Percentiles rank a stretch among this genome's conserved stretches.
phyloP scores from a whole-genome alignment of 2,329 filamentous ascomycete species.

The Sclerotinia sclerotiorum region DNA sequence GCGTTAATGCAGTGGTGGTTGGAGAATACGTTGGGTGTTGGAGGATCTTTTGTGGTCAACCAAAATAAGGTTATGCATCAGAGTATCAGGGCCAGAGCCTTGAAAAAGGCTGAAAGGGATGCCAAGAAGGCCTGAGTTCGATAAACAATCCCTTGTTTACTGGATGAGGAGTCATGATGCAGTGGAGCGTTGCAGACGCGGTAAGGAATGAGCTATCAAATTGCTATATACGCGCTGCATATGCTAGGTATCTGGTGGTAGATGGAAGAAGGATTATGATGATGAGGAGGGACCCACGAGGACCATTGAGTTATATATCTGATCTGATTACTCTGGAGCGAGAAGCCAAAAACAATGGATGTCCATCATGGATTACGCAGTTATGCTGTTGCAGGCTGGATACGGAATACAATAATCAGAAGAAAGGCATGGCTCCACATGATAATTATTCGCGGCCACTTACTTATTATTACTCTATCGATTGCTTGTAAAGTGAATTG shows the following conservation, averaged over 20 bases:
- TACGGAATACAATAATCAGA: background rate
- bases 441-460: background rate
- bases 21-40: slow-evolving; percentile 57
- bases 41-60: slow-evolving; percentile 55
- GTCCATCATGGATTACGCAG: no score
- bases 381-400: background rate
- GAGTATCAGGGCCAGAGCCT: slow-evolving; percentile 63
- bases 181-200: slow-evolving; percentile 28
- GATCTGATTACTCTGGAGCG: background rate
- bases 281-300: background rate
- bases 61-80: slow-evolving; percentile 67
- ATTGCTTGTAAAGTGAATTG: background rate
- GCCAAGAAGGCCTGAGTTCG: slow-evolving; percentile 50
- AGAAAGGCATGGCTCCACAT: background rate
- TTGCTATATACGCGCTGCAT: no score
- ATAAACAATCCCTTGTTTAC: background rate
- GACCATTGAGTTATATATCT: background rate
- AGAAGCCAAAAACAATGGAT: background rate
- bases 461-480: background rate
- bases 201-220: slow-evolving; percentile 18
- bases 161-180: background rate
- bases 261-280: background rate
- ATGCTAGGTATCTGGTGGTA: background rate
- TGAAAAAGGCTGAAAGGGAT: slow-evolving; percentile 70
- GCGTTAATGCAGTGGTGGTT: slow-evolving; percentile 84